phyloP scores from a whole-genome alignment of 495 filamentous ascomycete genomes.

The Penicillium manginii region DNA sequence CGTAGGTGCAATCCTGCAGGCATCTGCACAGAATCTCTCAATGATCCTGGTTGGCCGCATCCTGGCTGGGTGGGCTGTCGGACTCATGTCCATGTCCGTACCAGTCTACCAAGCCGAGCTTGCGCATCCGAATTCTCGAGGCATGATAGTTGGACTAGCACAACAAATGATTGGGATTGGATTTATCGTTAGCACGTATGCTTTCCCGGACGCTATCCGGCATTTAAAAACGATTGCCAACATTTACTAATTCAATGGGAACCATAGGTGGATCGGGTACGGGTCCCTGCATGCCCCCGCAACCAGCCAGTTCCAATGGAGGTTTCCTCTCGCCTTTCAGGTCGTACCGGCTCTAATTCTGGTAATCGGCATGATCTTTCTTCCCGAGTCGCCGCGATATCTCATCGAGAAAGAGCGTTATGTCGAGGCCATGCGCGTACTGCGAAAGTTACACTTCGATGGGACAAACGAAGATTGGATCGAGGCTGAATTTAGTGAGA shows the following conservation, averaged over 20 bases:
- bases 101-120: slow-evolving; percentile 63
- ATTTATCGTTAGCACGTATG: slow-evolving; percentile 54
- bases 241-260: slow-evolving; percentile 5
- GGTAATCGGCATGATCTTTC: slow-evolving; percentile 52
- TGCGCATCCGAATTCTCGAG: slow-evolving; percentile 54
- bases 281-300: slow-evolving; percentile 49
- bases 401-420: slow-evolving; percentile 54
- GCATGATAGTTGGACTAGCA: slow-evolving; percentile 59
- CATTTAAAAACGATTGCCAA: not conserved
- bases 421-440: slow-evolving; percentile 49
- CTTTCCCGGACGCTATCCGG: not conserved
- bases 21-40: slow-evolving; percentile 52
- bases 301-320: slow-evolving; percentile 55
- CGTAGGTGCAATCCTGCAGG: slow-evolving; percentile 59
- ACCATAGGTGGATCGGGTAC: slow-evolving; percentile 59
- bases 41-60: slow-evolving; percentile 67
- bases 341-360: slow-evolving; percentile 48
- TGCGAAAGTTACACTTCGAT: slow-evolving; percentile 54
- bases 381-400: slow-evolving; percentile 59
- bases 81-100: slow-evolving; percentile 60
- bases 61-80: slow-evolving; percentile 64
- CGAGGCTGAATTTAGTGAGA: slow-evolving; percentile 50
- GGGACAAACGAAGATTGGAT: slow-evolving; percentile 55
- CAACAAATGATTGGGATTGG: slow-evolving; percentile 65
- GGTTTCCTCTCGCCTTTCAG: slow-evolving; percentile 59